Conservation (phyloP, 2,329 filamentous ascomycete genomes). For the Zelopaecilomyces penicillatus region DNA sequence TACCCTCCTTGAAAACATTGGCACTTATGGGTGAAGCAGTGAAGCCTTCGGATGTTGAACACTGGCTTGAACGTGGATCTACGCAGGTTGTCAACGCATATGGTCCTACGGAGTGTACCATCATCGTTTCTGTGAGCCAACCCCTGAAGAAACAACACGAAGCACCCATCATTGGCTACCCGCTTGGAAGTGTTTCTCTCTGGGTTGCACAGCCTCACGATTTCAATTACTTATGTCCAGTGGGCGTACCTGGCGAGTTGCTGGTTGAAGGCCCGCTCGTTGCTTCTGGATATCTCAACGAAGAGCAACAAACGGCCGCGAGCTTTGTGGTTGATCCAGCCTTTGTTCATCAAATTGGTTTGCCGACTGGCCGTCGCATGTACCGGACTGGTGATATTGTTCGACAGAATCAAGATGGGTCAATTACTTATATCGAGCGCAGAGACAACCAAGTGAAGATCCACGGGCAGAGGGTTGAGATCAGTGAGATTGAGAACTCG, state of each 20-base stretch:
- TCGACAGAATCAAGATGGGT: slow-evolving; percentile 28
- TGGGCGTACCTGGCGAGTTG: not conserved
- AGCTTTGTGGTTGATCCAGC: not conserved
- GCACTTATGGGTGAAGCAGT: slow-evolving; percentile 1
- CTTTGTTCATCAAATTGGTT: not conserved
- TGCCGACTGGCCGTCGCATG: not conserved
- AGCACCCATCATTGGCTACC: no score
- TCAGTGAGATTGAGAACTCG: slow-evolving; percentile 17
- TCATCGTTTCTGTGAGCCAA: no score
- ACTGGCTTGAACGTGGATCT: no score
- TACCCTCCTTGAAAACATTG: slow-evolving; percentile 2
- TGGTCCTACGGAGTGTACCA: slow-evolving; percentile 1
- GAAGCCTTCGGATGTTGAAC: not conserved
- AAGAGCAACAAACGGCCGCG: not conserved
- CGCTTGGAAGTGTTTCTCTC: no score
- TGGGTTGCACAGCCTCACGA: no score
- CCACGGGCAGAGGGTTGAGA: slow-evolving; percentile 44
- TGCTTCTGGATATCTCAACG: not conserved
- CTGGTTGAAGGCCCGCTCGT: not conserved
- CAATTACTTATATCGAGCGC: slow-evolving; percentile 36
- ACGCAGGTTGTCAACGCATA: not conserved
- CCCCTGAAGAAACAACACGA: no score
- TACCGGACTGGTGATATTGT: slow-evolving; percentile 36
- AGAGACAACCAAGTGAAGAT: slow-evolving; percentile 50
- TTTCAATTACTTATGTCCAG: not conserved